Evolutionary conservation across 1,139 yeast species (phyloP).

Genomic region (Suhomyces ambrosiae): DNA sequence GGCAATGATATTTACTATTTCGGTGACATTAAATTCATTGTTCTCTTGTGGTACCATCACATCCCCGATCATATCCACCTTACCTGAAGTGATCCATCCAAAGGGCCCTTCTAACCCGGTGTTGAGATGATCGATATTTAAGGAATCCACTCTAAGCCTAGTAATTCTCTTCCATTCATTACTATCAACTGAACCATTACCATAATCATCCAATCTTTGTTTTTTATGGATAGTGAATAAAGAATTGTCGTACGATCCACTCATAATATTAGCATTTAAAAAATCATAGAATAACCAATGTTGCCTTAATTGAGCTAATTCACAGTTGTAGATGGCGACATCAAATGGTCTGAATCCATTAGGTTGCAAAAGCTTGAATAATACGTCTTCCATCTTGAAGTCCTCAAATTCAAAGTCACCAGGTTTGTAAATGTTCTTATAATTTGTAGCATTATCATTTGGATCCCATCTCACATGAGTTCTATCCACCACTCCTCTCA

Average conservation of each 20-base stretch:
- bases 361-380: conserved; percentile 83
- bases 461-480: conserved; percentile 84
- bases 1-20: conserved; percentile 43
- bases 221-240: conserved; percentile 87
- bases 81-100: conserved; percentile 93
- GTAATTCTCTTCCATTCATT: conserved; percentile 66
- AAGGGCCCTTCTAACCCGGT: conserved; percentile 91
- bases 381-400: conserved; percentile 79
- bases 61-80: conserved; percentile 91
- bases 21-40: conserved; percentile 44
- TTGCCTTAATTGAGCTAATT: conserved; percentile 74
- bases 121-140: conserved; percentile 85
- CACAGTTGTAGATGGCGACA: conserved; percentile 84
- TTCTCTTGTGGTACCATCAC: conserved; percentile 74
- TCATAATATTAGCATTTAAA: conserved; percentile 78
- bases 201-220: conserved; percentile 55
- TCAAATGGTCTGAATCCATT: conserved; percentile 78
- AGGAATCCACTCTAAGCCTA: conserved; percentile 78
- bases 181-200: conserved; percentile 11
- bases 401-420: conserved; percentile 94
- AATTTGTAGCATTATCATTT: conserved; percentile 79
- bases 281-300: conserved; percentile 93
- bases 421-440: conserved; percentile 69
- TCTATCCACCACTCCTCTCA: conserved; percentile 90
- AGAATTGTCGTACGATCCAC: conserved; percentile 92